phyloP scores from a whole-genome alignment of 2,329 filamentous ascomycete genomes.

The Alternaria postmessia region DNA sequence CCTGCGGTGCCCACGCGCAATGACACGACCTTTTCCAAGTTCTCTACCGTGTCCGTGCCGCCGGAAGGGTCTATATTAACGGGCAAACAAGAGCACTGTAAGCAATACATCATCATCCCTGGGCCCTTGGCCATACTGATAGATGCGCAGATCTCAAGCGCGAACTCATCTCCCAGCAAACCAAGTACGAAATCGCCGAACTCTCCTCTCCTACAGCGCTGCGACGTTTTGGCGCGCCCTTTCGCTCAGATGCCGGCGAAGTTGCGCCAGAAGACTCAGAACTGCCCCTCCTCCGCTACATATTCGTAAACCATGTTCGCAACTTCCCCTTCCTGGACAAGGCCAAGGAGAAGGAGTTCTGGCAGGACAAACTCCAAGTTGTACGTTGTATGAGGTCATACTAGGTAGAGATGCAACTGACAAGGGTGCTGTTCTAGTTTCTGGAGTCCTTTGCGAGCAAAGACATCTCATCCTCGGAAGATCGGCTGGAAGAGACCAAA shows the following conservation, averaged over 20 bases:
- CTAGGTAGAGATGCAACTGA: conserved; percentile 25
- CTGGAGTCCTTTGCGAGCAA: conserved; percentile 97
- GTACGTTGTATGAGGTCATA: conserved; percentile 62
- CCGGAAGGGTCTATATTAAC: conserved; percentile 73
- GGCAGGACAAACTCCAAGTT: conserved; percentile 97
- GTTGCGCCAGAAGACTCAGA: conserved; percentile 93
- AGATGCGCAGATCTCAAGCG: conserved; percentile 80
- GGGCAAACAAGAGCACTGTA: conserved; percentile 98
- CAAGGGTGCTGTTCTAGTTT: conserved; percentile 66
- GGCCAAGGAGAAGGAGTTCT: conserved; percentile 98
- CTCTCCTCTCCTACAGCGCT: conserved; percentile 94
- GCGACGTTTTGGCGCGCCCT: conserved; percentile 93
- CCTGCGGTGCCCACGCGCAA: conserved; percentile 29
- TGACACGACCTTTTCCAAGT: conserved; percentile 48
- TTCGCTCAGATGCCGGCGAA: conserved; percentile 90
- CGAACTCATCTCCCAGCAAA: conserved; percentile 90
- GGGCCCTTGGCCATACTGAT: conserved; percentile 15
- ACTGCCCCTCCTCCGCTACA: conserved; percentile 90
- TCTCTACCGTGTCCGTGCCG: conserved; percentile 57
- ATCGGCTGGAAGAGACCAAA: conserved; percentile 95
- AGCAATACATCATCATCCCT: conserved; percentile 39
- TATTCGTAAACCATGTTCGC: conserved; percentile 97
- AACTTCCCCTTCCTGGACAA: conserved; percentile 98
- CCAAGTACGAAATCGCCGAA: conserved; percentile 87
- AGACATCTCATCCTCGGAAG: conserved; percentile 95